These are phyloP conservation scores for Venturia pyrina DNA, from an alignment of 2,329 filamentous ascomycete species.

Conservation along the genomic window DNA sequence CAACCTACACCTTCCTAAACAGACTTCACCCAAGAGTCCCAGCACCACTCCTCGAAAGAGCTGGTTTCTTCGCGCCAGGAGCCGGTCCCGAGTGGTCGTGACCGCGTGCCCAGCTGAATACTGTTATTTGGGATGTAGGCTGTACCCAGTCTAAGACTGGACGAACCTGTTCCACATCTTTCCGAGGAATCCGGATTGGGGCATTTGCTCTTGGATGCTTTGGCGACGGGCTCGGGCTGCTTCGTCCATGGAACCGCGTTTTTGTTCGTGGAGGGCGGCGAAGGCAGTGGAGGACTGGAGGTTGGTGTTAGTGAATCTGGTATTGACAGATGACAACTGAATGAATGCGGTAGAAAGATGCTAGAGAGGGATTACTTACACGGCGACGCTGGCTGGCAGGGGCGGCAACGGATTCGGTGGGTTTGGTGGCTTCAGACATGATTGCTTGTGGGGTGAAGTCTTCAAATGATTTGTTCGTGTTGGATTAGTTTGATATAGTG, in stretches of 20 bases:
- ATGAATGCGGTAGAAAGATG: too few species aligned
- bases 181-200: not conserved
- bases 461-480: not conserved
- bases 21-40: not conserved
- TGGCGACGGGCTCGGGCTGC: not conserved
- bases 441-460: not conserved
- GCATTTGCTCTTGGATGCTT: slow-evolving; percentile 4
- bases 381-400: not conserved
- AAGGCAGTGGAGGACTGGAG: not conserved
- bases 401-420: not conserved
- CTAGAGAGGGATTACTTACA: not conserved
- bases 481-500: not conserved
- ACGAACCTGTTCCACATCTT: slow-evolving; percentile 4
- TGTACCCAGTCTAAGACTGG: not conserved
- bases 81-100: not conserved
- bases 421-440: not conserved
- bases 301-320: not conserved
- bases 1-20: too few species aligned
- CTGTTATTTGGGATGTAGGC: not conserved
- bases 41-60: not conserved
- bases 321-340: not conserved
- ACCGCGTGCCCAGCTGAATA: not conserved
- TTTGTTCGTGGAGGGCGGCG: not conserved
- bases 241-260: not conserved
- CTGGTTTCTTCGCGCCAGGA: not conserved